A percentile compares a stretch with the other conserved stretches of the same genome.
Evolutionary conservation across 2,329 filamentous ascomycete genomes (phyloP).

Genomic region (Juglanconis oblonga): DNA sequence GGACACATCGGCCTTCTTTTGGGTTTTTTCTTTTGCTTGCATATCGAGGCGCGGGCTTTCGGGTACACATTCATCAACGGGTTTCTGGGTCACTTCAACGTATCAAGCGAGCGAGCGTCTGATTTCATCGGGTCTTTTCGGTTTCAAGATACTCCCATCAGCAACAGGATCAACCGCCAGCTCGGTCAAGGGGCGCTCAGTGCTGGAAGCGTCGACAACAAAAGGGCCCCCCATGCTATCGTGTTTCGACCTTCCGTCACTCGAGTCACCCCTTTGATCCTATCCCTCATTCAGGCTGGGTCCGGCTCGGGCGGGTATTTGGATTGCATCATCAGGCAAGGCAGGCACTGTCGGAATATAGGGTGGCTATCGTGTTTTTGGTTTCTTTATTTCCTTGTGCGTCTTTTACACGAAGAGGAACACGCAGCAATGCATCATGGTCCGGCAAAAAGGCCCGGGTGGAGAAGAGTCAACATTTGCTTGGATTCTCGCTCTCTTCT

Average conservation of each 20-base stretch:
- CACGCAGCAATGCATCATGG: slow-evolving; percentile 61
- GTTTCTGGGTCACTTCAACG: slow-evolving; percentile 20
- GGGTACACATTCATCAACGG: slow-evolving; percentile 21
- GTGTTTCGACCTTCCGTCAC: not conserved
- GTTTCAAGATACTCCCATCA: slow-evolving; percentile 38
- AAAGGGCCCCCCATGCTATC: not conserved
- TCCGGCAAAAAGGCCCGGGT: slow-evolving; percentile 44
- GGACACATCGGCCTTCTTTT: slow-evolving; percentile 33
- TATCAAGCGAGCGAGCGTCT: slow-evolving; percentile 40
- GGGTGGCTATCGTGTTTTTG: slow-evolving; percentile 38
- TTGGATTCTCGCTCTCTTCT: slow-evolving; percentile 21
- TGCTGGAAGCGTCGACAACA: slow-evolving; percentile 4
- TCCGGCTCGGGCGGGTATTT: slow-evolving; percentile 45
- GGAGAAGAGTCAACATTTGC: slow-evolving; percentile 29
- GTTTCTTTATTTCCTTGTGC: slow-evolving; percentile 26
- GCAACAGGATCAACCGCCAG: slow-evolving; percentile 40
- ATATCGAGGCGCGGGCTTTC: slow-evolving; percentile 30
- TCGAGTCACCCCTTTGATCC: slow-evolving; percentile 33
- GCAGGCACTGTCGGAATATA: slow-evolving; percentile 42
- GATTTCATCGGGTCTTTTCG: slow-evolving; percentile 35
- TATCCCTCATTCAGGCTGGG: slow-evolving; percentile 53
- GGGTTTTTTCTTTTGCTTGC: slow-evolving; percentile 25
- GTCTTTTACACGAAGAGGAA: slow-evolving; percentile 50
- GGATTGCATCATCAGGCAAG: slow-evolving; percentile 52
- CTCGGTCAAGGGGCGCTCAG: slow-evolving; percentile 39